Evolutionary conservation across 805 yeast species (phyloP), one percentile per base, ranked within the genome.

Genomic region (Nakazawaea populi): DNA sequence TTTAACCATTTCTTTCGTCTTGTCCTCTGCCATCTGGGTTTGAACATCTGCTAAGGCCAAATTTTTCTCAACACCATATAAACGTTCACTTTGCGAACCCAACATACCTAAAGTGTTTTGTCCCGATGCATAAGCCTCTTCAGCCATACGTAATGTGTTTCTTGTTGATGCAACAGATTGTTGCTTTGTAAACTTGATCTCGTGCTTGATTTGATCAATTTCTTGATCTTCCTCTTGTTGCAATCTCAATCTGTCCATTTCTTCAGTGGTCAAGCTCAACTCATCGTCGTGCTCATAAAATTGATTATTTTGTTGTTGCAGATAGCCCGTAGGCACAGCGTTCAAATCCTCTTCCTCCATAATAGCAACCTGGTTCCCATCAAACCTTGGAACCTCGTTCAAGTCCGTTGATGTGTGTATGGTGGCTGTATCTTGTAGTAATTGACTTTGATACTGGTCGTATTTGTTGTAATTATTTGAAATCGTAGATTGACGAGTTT

Each of bases 61-160:
- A 56, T 84, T 84, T 56, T 80, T 80, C 63, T 94, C 97, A 24
- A 91, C 83, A 60, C 80, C 82, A 65, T 85, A 87, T 55, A 94
- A 72, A 46, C 89, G 75, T 63, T 90, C 97, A 52, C 94, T 83
- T 67, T 94, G 98, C n/a, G 91, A 80, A 29, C 99, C 99, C 46
- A 94, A 75, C 81, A 89, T 81, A 31, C 97, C 97, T 55, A 92
- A 68, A 0, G 97, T 86, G 63, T 92, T 91, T 55, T 83, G 73
- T 37, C 89, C 92, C 5, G 85, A 74, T 54, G 77, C 79, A 60
- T 85, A 89, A 1, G 91, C 90, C 51, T 84, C 85, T 52, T 79
- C 77, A 2, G 89, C 85, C 72, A 82, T 75, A 49, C 77, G 77
- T 34, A 94, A 69, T 1, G 96, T 90, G 60, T 89, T 89, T 61